phyloP scores from a whole-genome alignment of 345 rosid genomes.

The Arabis alpina region DNA sequence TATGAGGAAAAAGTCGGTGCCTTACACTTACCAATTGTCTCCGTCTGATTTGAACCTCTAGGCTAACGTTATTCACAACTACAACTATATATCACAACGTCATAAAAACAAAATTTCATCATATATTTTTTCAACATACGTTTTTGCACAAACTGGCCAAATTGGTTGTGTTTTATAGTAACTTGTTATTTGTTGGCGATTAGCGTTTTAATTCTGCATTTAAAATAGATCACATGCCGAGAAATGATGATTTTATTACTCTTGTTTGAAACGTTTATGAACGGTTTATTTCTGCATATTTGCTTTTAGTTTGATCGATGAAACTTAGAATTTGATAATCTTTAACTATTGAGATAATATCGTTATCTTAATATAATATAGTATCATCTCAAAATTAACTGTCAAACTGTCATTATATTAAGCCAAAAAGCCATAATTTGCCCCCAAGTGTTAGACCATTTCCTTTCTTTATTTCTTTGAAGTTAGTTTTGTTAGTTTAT shows the following conservation, averaged over 20 bases:
- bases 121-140: not conserved
- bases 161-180: not conserved
- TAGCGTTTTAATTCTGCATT: not conserved
- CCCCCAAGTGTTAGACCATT: no score
- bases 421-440: no score
- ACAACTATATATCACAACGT: not conserved
- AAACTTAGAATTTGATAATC: no score
- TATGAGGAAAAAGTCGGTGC: constrained; percentile 44
- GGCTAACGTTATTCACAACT: constrained; percentile 35
- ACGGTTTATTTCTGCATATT: no score
- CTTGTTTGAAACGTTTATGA: no score
- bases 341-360: no score
- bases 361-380: no score
- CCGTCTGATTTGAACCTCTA: constrained; percentile 39
- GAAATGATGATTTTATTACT: not conserved
- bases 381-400: no score
- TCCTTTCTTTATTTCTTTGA: no score
- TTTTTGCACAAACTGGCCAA: not conserved
- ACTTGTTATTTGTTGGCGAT: not conserved
- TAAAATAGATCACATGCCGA: not conserved
- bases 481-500: not conserved
- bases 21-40: constrained; percentile 41
- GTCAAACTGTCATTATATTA: no score
- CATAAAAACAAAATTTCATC: not conserved
- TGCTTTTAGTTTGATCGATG: no score